Percentiles rank a stretch among this genome's conserved stretches.
Evolutionary conservation across 176 grass and related monocot genomes (phyloP).

Genomic region (Microstegium vimineum): DNA sequence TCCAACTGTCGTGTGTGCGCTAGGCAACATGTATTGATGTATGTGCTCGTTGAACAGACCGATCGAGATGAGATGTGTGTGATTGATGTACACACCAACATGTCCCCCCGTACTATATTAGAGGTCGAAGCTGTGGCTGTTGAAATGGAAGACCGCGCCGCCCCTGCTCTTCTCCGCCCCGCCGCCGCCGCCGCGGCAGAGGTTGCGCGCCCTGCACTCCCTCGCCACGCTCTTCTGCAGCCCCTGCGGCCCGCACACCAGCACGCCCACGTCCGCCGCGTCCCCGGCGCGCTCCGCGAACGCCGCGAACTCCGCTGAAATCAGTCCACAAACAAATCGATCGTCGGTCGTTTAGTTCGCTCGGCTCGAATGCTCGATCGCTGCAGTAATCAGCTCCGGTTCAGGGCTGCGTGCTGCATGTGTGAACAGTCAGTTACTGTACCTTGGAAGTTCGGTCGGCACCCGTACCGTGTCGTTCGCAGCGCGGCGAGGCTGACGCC

Average conservation of each 20-base stretch:
- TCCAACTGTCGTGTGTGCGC: not conserved
- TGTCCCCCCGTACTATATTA: too few relatives aligned
- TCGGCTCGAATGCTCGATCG: too few relatives aligned
- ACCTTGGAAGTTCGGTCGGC: slow-evolving; percentile 84
- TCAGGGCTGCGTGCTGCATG: not conserved
- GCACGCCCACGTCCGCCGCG: slow-evolving; percentile 42
- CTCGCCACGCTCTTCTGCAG: slow-evolving; percentile 75
- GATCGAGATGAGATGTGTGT: too few relatives aligned
- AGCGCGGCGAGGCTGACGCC: slow-evolving; percentile 38
- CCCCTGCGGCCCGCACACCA: slow-evolving; percentile 73
- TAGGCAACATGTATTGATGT: not conserved
- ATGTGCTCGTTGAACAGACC: not conserved
- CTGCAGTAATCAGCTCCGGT: not conserved
- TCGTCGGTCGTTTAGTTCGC: not conserved
- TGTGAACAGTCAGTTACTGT: slow-evolving; percentile 11
- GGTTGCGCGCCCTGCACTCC: slow-evolving; percentile 73
- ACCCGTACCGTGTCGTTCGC: slow-evolving; percentile 63
- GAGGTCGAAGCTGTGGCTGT: slow-evolving; percentile 96
- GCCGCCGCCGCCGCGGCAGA: slow-evolving; percentile 32
- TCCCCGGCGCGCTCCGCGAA: slow-evolving; percentile 37
- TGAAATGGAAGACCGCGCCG: slow-evolving; percentile 82
- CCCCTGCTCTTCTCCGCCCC: slow-evolving; percentile 16
- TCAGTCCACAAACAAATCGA: not conserved
- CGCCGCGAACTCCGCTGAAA: slow-evolving; percentile 41
- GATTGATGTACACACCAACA: too few relatives aligned